Percentiles rank a stretch among this genome's conserved stretches.
Conservation (phyloP, 164 flowering plant species). For the Santalum album region DNA sequence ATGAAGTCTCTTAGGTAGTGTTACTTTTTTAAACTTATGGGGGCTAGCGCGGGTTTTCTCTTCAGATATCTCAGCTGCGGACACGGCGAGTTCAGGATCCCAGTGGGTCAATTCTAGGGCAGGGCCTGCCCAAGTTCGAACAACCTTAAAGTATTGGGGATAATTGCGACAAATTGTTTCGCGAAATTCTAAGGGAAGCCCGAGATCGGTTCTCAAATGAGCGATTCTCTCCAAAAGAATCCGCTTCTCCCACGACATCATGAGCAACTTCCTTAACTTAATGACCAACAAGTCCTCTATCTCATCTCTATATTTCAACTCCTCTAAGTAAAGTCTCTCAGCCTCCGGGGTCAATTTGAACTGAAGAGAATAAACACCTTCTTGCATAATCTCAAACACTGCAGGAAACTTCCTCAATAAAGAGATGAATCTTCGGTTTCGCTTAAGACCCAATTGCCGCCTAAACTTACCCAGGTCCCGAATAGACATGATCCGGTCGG, state of each 20-base stretch:
- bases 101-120: constrained; percentile 81
- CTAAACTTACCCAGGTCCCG: constrained; percentile 64
- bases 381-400: constrained; percentile 81
- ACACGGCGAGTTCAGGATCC: constrained; percentile 89
- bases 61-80: constrained; percentile 71
- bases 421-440: constrained; percentile 61
- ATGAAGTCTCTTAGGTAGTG: constrained; percentile 75
- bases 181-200: constrained; percentile 72
- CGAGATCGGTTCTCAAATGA: constrained; percentile 78
- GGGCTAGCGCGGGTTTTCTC: constrained; percentile 62
- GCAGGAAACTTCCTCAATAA: constrained; percentile 71
- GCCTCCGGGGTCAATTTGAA: constrained; percentile 82
- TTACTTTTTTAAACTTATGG: constrained; percentile 64
- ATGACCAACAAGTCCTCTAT: constrained; percentile 66
- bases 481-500: constrained; percentile 68
- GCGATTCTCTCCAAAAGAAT: constrained; percentile 76
- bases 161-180: constrained; percentile 72
- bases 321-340: constrained; percentile 74
- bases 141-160: constrained; percentile 81
- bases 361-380: constrained; percentile 63
- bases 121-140: constrained; percentile 61
- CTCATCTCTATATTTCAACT: constrained; percentile 61
- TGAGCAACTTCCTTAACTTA: constrained; percentile 81
- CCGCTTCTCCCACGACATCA: constrained; percentile 89
- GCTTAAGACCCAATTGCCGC: constrained; percentile 54